Conservation (phyloP, 208 protist species). For the Vickermania ingenoplastis region DNA sequence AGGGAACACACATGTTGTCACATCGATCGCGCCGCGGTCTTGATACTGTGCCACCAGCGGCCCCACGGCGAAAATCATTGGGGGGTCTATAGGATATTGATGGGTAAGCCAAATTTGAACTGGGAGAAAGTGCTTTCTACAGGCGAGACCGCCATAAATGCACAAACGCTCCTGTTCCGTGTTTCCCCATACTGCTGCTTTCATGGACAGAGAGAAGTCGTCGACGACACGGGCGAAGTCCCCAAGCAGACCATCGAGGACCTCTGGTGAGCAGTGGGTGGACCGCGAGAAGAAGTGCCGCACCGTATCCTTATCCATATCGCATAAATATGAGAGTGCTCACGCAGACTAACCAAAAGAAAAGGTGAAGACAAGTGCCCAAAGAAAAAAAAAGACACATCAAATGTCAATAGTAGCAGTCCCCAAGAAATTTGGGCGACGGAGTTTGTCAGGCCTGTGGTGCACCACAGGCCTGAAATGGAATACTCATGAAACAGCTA, state of each 20-base stretch:
- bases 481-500: too few relatives aligned
- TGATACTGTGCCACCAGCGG: not conserved
- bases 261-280: slow-evolving; percentile 1
- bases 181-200: not conserved
- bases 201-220: not conserved
- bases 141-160: not conserved
- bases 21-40: not conserved
- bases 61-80: not conserved
- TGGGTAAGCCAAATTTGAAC: slow-evolving; percentile 4
- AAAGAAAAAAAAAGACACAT: too few relatives aligned
- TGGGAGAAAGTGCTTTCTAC: not conserved
- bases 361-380: too few relatives aligned
- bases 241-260: not conserved
- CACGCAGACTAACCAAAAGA: too few relatives aligned
- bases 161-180: not conserved
- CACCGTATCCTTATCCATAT: too few relatives aligned
- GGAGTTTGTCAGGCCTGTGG: too few relatives aligned
- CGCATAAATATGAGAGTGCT: too few relatives aligned
- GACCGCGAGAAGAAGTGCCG: slow-evolving; percentile 3
- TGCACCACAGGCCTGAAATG: too few relatives aligned
- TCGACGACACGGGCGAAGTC: not conserved
- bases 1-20: not conserved
- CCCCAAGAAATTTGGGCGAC: too few relatives aligned
- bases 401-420: too few relatives aligned
- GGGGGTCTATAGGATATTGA: slow-evolving; percentile 2